Evolutionary conservation across 306 rosid species (phyloP).

Genomic region (Cicer pinnatifidum): DNA sequence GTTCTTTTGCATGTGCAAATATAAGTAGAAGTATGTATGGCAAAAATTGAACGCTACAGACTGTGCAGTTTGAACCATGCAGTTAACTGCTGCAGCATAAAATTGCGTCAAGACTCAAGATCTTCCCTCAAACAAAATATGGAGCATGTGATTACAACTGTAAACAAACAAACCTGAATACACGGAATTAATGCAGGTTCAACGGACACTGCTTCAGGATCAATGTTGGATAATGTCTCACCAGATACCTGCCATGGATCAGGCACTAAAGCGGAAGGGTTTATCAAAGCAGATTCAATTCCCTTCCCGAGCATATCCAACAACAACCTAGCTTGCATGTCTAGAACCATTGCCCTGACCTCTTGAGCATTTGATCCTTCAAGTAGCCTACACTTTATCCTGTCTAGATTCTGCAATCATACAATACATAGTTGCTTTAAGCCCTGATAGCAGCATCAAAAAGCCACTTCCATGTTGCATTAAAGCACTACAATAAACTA

Average conservation of each 20-base stretch:
- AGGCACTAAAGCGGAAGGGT: constrained; percentile 79
- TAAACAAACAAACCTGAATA: constrained; percentile 67
- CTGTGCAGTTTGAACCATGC: constrained; percentile 10
- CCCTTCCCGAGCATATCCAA: constrained; percentile 98
- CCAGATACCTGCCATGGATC: constrained; percentile 85
- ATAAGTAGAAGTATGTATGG: constrained; percentile 2
- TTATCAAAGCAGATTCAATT: constrained; percentile 87
- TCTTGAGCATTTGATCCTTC: constrained; percentile 98
- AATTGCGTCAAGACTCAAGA: background rate
- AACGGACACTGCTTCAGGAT: constrained; percentile 78
- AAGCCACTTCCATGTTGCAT: background rate
- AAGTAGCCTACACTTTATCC: constrained; percentile 92
- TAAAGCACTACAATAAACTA: constrained; percentile 18
- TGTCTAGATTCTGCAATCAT: constrained; percentile 85
- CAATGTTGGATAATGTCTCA: constrained; percentile 72
- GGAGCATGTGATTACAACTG: constrained; percentile 24
- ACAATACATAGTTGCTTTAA: constrained; percentile 30
- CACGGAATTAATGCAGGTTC: constrained; percentile 77
- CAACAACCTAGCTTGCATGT: constrained; percentile 99
- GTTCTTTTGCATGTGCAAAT: constrained; percentile 5
- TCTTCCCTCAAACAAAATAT: constrained; percentile 22
- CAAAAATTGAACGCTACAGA: background rate
- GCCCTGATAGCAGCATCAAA: constrained; percentile 24
- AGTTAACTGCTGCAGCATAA: background rate
- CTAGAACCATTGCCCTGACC: constrained; percentile 95